Evolutionary conservation across 2,329 filamentous ascomycete species (phyloP).

Genomic region (Neofusicoccum umdonicola): DNA sequence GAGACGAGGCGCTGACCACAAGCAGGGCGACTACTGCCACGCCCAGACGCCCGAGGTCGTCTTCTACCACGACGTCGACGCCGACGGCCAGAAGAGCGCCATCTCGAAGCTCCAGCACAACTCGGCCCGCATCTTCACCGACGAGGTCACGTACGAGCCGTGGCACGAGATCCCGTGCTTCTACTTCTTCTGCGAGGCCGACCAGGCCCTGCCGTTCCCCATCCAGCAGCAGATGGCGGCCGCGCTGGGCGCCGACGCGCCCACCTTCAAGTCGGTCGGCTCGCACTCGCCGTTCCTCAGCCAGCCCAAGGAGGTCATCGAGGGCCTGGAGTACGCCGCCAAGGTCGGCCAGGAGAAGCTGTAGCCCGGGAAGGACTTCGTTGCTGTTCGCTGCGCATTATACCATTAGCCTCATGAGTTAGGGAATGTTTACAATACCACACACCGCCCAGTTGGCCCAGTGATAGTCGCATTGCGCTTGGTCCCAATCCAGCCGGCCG

Average conservation of each 20-base stretch:
- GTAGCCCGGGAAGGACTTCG: not conserved
- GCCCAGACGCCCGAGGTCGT: slow-evolving; percentile 7
- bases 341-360: slow-evolving; percentile 7
- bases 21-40: slow-evolving; percentile 9
- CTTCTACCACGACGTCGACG: slow-evolving; percentile 19
- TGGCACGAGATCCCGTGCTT: slow-evolving; percentile 36
- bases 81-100: not conserved
- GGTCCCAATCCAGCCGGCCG: not conserved
- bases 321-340: slow-evolving; percentile 14
- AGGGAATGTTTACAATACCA: not conserved
- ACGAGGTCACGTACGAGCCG: slow-evolving; percentile 28
- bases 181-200: slow-evolving; percentile 39
- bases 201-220: slow-evolving; percentile 31
- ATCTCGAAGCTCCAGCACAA: slow-evolving; percentile 5
- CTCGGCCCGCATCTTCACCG: slow-evolving; percentile 13
- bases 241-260: slow-evolving; percentile 22
- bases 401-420: not conserved
- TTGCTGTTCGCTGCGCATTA: not conserved
- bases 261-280: slow-evolving; percentile 19
- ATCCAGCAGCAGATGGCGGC: slow-evolving; percentile 35
- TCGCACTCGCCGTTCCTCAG: slow-evolving; percentile 45
- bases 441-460: not conserved
- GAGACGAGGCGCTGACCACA: not conserved
- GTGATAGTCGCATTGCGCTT: not conserved
- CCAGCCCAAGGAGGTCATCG: slow-evolving; percentile 35